Evolutionary conservation across 768 basidiomycete genomes (phyloP).

Genomic region (Tylopilus cervinicoccineus): DNA sequence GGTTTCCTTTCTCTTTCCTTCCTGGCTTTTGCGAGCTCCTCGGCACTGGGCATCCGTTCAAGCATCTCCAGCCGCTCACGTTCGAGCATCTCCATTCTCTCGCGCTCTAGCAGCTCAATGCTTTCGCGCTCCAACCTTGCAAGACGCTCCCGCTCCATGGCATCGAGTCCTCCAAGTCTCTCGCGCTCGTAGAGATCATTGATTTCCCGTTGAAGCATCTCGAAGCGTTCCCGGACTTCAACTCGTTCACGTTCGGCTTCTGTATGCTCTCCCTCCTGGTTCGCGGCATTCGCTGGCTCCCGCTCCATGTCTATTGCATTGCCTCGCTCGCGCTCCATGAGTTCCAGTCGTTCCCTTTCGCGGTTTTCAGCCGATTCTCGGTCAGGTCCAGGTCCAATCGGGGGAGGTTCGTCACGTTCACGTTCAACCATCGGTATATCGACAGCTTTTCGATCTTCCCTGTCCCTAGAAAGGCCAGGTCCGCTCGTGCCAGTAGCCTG

Average conservation of each 20-base stretch:
- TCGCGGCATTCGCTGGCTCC: conserved; percentile 12
- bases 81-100: conserved; percentile 27
- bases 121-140: conserved; percentile 27
- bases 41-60: conserved; percentile 31
- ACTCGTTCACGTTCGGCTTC: conserved; percentile 27
- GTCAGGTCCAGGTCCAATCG: conserved; percentile 15
- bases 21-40: conserved; percentile 30
- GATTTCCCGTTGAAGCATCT: conserved; percentile 33
- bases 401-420: conserved; percentile 21
- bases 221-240: conserved; percentile 23
- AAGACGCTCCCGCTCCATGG: conserved; percentile 28
- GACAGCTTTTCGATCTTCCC: conserved; percentile 18
- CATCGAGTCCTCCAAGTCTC: conserved; percentile 26
- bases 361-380: conserved; percentile 21
- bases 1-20: conserved; percentile 28
- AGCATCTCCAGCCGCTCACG: conserved; percentile 30
- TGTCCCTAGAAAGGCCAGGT: conserved; percentile 16
- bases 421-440: conserved; percentile 17
- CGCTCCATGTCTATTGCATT: conserved; percentile 14
- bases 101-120: conserved; percentile 28
- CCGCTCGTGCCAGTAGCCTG: conserved; percentile 11
- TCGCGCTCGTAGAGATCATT: conserved; percentile 29
- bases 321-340: conserved; percentile 19
- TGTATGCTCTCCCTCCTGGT: conserved; percentile 19
- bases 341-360: conserved; percentile 29